Base-by-base conservation (phyloP, 495 filamentous ascomycete species). In the Penicillium manginii region DNA sequence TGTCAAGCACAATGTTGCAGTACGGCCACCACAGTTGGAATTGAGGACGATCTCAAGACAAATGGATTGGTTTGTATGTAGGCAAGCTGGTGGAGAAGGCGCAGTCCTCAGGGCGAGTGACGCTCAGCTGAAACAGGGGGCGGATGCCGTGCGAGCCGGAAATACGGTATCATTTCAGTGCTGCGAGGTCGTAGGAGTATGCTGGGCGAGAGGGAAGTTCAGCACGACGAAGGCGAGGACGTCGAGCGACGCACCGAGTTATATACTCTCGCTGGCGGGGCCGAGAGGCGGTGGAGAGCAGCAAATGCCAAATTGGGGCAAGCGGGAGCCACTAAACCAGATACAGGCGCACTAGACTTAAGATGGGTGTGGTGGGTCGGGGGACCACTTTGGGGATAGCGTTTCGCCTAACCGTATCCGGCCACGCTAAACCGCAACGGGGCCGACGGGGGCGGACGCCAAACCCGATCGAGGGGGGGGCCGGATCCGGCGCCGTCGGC, bases 191-290 rank as follows among this genome's bases (percentile, higher is more conserved):
- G 42, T 18, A 22, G 23, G 48, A n/a, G 3, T 35, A 11, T n/a
- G 55, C n/a, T 17, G 48, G 48, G 48, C 55, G 55, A 58, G 55
- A 58, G 48, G 35, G 55, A 58, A 52, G n/a, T 46, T 18, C 17
- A 18, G 31, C 17, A 35, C 29, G 29, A 37, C 29, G 57, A 54
- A 22, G 18, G 40, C n/a, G 57, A 59, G 57, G 50, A 47, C 49
- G 49, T 59, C 32, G 57, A 59, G 57, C 57, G 57, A 59, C 57
- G 57, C 57, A 59, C 57, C 50, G 42, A 54, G 57, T 59, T 59
- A 59, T 59, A 59, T 59, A 59, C 26, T 59, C 21, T 17, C 11
- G 50, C 17, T 43, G 18, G 42, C 31, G 32, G 37, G 19, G 49
- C 14, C 17, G 42, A 33, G 19, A 11, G 50, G 33, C 40, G 40